These are phyloP conservation scores for Nannizzia gypsea DNA, from an alignment of 2,329 filamentous ascomycete genomes.

Conservation along the genomic window DNA sequence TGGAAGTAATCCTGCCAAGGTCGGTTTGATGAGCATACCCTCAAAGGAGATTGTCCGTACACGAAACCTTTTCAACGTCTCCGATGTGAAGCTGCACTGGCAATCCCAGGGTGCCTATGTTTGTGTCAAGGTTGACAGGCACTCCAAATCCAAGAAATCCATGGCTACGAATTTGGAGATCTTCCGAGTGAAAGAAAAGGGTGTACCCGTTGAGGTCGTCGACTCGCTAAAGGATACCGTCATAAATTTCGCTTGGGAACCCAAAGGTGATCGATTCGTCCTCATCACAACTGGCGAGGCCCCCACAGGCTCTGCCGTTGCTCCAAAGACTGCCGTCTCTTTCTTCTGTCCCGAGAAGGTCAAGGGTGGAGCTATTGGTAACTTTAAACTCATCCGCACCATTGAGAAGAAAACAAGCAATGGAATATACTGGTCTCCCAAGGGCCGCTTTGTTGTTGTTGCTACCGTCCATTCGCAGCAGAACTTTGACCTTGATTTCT, in stretches of 20 bases:
- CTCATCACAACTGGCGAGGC: conserved; percentile 91
- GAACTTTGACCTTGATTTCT: conserved; percentile 94
- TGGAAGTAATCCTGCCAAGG: conserved; percentile 93
- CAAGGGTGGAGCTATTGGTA: conserved; percentile 69
- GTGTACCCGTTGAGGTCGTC: conserved; percentile 93
- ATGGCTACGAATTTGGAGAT: conserved; percentile 95
- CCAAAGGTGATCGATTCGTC: conserved; percentile 93
- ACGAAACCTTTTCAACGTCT: conserved; percentile 94
- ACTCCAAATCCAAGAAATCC: conserved; percentile 98
- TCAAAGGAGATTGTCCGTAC: conserved; percentile 90
- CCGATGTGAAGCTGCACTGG: conserved; percentile 97
- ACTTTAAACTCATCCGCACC: conserved; percentile 92
- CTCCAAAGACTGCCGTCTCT: conserved; percentile 84
- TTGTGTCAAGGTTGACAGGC: conserved; percentile 95
- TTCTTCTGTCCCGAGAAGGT: conserved; percentile 96
- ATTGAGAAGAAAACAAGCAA: conserved; percentile 99
- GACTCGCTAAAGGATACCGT: conserved; percentile 97
- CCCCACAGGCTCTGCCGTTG: conserved; percentile 55
- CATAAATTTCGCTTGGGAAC: conserved; percentile 99
- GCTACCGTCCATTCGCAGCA: conserved; percentile 87
- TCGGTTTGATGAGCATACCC: conserved; percentile 89
- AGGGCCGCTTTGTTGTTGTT: conserved; percentile 86
- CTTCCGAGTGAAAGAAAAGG: conserved; percentile 94
- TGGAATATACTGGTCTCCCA: conserved; percentile 97
- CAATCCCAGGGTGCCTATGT: conserved; percentile 89